Evolutionary conservation across 345 rosid species (phyloP).

Genomic region (Eucalyptus lansdowneana): DNA sequence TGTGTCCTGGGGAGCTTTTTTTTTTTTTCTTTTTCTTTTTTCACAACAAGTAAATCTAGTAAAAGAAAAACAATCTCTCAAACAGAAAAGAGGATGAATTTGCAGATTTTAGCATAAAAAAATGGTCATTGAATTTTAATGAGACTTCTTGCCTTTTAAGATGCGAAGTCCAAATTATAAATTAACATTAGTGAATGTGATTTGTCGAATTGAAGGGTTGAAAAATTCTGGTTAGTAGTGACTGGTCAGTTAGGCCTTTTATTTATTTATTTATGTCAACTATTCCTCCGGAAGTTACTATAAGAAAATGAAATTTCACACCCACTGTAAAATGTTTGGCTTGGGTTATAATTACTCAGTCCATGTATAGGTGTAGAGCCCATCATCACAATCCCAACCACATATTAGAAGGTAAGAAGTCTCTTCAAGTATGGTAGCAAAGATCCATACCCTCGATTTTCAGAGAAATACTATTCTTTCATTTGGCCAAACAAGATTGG

Average conservation of each 20-base stretch:
- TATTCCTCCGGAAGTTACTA: not conserved
- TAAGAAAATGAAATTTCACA: not conserved
- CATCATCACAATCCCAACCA: accelerated
- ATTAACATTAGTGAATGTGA: not conserved
- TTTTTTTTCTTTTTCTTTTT: not conserved
- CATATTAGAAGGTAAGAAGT: not conserved
- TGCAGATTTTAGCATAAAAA: not conserved
- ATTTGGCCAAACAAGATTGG: not conserved
- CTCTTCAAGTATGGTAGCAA: not conserved
- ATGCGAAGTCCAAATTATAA: not conserved
- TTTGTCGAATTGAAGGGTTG: not conserved
- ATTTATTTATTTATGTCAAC: no score
- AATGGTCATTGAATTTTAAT: not conserved
- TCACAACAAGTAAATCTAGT: not conserved
- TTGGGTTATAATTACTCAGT: not conserved
- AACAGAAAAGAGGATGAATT: not conserved
- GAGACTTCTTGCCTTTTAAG: not conserved
- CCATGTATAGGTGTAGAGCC: no score
- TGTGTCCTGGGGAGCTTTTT: no score
- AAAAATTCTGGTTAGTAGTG: not conserved
- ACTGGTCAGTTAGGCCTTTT: not conserved
- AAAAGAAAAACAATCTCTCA: not conserved
- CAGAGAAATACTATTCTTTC: not conserved
- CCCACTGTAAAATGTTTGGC: not conserved
- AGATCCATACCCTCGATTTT: not conserved